Base-by-base conservation (phyloP, 805 yeast species). In the Lachancea nothofagi region DNA sequence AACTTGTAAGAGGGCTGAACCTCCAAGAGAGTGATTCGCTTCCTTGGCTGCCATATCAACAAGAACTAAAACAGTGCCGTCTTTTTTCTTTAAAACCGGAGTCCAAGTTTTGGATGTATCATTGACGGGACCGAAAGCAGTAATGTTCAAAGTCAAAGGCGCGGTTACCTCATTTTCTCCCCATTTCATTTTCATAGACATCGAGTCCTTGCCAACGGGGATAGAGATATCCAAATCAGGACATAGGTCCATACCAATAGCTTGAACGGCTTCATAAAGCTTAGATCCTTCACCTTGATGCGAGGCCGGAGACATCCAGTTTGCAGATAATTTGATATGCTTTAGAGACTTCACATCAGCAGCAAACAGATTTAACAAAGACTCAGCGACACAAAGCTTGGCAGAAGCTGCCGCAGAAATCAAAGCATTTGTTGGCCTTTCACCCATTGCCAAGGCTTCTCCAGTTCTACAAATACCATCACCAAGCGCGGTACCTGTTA, bases 111-210 rank as follows among this genome's bases (percentile, higher is more conserved):
- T 78, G 26, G 87, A 74, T 23, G 96, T 89, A 61, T 89, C 72
- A 32, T 67, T 67, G 35, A 93, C 97, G 25, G 95, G 86, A 43
- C 83, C 85, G 61, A 90, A 93, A 0, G 97, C 93, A 17, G 98
- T 89, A 51, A 90, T 74, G 34, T 85, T 83, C 54, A 90, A 75
- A 9, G 97, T 83, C 58, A 93, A 70, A 34, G 99, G 99, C n/a
- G 97, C 87, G 46, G 93, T 80, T 30, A 93, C 97, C 64, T 87
- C 95, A 54, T 82, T 85, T 38, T 79, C 77, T 36, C 74, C 85
- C 99, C 99, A 93, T 56, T 83, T 81, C 97, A 93, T 93, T 69
- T 88, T 87, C 98, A 93, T 90, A 17, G 97, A 88, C 96, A 93
- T 88, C 25, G 97, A 88, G 64, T 93, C 99, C 68, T 93, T 93